phyloP scores from a whole-genome alignment of 2,329 filamentous ascomycete genomes.

The Curvularia hawaiiensis region DNA sequence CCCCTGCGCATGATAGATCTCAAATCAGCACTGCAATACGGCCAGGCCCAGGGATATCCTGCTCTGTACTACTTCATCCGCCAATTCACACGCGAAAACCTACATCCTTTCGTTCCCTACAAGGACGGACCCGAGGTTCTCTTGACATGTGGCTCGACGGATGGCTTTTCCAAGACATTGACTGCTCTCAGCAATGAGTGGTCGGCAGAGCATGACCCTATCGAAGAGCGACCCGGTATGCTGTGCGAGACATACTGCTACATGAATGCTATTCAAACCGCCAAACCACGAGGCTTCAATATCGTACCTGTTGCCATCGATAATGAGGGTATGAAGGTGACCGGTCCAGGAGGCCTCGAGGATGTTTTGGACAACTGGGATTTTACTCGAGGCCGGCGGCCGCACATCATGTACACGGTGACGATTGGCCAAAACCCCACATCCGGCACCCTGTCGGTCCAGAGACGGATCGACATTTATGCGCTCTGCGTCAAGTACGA shows the following conservation, averaged over 20 bases:
- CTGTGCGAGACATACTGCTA: conserved; percentile 83
- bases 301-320: conserved; percentile 78
- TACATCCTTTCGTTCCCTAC: conserved; percentile 85
- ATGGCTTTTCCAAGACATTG: conserved; percentile 80
- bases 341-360: conserved; percentile 73
- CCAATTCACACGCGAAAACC: conserved; percentile 74
- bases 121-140: conserved; percentile 75
- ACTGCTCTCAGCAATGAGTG: conserved; percentile 78
- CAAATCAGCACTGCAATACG: conserved; percentile 83
- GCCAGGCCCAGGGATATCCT: conserved; percentile 79
- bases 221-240: conserved; percentile 74
- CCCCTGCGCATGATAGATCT: conserved; percentile 76
- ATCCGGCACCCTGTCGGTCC: conserved; percentile 72
- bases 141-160: conserved; percentile 81
- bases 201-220: conserved; percentile 69
- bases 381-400: conserved; percentile 70
- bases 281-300: conserved; percentile 71
- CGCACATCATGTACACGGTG: conserved; percentile 87
- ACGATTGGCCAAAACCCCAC: conserved; percentile 93
- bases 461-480: conserved; percentile 80
- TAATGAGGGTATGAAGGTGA: conserved; percentile 75
- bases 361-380: conserved; percentile 88
- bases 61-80: conserved; percentile 78
- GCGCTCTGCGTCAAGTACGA: conserved; percentile 81
- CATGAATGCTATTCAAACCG: conserved; percentile 73